Conservation (phyloP, 2,329 filamentous ascomycete genomes). For the Hypoxylon sp. region DNA sequence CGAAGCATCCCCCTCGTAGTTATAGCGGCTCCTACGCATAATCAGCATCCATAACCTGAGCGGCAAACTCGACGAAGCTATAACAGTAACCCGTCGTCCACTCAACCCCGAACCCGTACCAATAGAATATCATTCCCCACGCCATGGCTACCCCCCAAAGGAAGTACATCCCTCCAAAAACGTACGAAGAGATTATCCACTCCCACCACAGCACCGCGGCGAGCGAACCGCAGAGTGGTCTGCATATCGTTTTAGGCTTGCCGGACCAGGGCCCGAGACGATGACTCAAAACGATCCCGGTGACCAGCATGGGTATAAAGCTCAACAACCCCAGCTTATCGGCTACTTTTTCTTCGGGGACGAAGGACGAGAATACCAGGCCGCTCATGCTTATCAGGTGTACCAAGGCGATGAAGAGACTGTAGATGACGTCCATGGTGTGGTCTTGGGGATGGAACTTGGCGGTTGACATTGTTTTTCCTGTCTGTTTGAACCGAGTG, state of each 20-base stretch:
- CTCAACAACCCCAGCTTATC: background rate
- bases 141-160: background rate
- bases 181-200: background rate
- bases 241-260: background rate
- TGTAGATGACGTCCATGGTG: background rate
- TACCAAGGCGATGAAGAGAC: background rate
- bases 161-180: background rate
- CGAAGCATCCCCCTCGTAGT: background rate
- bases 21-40: background rate
- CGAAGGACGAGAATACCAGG: background rate
- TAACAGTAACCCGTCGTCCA: background rate
- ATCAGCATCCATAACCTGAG: background rate
- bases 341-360: background rate
- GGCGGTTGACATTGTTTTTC: background rate
- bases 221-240: background rate
- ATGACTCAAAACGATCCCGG: background rate
- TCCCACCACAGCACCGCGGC: background rate
- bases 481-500: background rate
- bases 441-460: background rate
- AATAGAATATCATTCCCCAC: slow-evolving; percentile 1
- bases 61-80: background rate
- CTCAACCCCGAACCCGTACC: background rate
- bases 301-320: background rate
- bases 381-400: background rate
- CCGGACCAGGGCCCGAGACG: background rate